A percentile compares a stretch with the other conserved stretches of the same genome.
Conservation (phyloP, 2,329 filamentous ascomycete species). For the Beauveria varroae region DNA sequence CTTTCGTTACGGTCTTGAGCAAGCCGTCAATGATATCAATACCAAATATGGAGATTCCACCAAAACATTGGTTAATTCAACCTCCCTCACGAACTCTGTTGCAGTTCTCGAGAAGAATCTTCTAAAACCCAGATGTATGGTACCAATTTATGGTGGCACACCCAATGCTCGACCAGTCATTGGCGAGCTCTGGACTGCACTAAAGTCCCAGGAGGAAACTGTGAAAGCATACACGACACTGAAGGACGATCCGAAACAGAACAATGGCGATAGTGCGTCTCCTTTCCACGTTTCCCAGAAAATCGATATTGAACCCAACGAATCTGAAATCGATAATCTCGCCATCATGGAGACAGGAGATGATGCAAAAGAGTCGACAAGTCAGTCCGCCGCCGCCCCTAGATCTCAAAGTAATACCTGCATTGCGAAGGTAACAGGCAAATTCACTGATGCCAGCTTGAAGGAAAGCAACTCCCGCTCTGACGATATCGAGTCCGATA, state of each 20-base stretch:
- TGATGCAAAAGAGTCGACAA: neutral
- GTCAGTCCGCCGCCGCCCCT: neutral
- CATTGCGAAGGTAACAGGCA: neutral
- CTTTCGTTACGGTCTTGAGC: constrained; percentile 23
- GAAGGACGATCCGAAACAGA: neutral
- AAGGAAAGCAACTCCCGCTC: neutral
- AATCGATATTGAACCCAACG: neutral
- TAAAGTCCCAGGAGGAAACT: neutral
- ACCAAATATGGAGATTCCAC: constrained; percentile 19
- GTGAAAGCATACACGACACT: neutral
- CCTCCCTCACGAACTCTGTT: neutral
- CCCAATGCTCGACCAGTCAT: neutral
- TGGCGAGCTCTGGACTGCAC: constrained; percentile 1
- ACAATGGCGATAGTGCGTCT: neutral
- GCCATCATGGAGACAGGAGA: neutral
- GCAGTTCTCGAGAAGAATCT: constrained; percentile 10
- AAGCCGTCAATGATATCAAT: constrained; percentile 23
- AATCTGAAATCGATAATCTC: neutral
- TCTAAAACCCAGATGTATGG: constrained; percentile 14
- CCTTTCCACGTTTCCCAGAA: neutral
- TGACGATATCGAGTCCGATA: neutral
- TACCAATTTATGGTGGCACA: constrained; percentile 2
- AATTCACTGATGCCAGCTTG: neutral
- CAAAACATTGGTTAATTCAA: constrained; percentile 2
- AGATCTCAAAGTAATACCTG: neutral